phyloP scores from a whole-genome alignment of 441 rosid genomes.

The Aquilaria agallochum region DNA sequence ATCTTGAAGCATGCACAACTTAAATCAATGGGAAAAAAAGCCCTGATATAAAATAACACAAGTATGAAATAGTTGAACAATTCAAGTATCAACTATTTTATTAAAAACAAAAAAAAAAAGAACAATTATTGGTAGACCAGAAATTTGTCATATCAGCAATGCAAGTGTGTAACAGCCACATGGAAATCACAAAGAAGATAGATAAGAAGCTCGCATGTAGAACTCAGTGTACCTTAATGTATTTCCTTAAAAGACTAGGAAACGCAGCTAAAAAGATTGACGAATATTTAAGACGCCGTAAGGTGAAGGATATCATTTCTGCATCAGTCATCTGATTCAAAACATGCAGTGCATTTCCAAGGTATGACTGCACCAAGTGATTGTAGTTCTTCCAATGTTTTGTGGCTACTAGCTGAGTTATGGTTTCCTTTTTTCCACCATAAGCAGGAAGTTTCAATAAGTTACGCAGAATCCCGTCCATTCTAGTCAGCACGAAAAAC shows the following conservation, averaged over 20 bases:
- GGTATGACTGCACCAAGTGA: conserved; percentile 85
- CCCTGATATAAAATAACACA: too few relatives aligned
- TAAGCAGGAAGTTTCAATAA: conserved; percentile 64
- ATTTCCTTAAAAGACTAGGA: conserved; percentile 82
- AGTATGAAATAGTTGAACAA: too few relatives aligned
- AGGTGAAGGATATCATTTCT: conserved; percentile 82
- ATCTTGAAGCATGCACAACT: too few relatives aligned
- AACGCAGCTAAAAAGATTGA: conserved; percentile 69
- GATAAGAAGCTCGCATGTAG: not conserved
- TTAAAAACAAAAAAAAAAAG: not conserved
- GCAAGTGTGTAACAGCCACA: not conserved
- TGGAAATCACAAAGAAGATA: not conserved
- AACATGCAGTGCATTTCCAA: conserved; percentile 86
- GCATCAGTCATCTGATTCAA: conserved; percentile 94
- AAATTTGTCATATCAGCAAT: not conserved
- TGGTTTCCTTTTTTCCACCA: conserved; percentile 82
- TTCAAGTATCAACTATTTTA: not conserved
- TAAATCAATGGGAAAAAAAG: too few relatives aligned
- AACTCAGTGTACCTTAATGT: conserved; percentile 57
- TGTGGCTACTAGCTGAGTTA: conserved; percentile 50
- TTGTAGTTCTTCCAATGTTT: conserved; percentile 83
- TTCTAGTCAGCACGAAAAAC: conserved; percentile 69
- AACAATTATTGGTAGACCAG: not conserved
- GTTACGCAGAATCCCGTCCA: conserved; percentile 81
- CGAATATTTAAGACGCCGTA: conserved; percentile 74